Conservation (phyloP, 192 early-diverging fungal species). For the Entomortierella beljakovae region DNA sequence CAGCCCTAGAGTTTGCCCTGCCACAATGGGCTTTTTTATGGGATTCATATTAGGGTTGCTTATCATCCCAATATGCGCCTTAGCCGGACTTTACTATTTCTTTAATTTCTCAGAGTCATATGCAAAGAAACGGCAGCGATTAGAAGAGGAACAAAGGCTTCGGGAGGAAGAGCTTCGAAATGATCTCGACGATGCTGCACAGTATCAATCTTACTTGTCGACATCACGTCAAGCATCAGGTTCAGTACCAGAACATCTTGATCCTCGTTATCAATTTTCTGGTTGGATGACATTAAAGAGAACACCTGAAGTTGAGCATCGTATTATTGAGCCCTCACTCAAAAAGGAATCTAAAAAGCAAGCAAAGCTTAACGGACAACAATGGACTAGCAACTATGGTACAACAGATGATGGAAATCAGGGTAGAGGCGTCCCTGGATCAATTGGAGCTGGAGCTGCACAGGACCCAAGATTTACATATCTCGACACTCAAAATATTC, state of each 20-base stretch:
- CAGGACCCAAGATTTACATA: constrained; percentile 46
- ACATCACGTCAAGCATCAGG: constrained; percentile 9
- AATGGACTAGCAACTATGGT: neutral
- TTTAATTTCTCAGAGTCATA: constrained; percentile 45
- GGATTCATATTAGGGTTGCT: constrained; percentile 48
- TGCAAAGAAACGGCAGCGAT: constrained; percentile 15
- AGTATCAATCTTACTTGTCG: constrained; percentile 36
- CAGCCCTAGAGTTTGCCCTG: neutral
- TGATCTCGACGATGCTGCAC: constrained; percentile 33
- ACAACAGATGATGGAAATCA: constrained; percentile 13
- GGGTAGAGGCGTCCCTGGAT: constrained; percentile 32
- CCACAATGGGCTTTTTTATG: constrained; percentile 37
- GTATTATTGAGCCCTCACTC: constrained; percentile 44
- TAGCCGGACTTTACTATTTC: constrained; percentile 31
- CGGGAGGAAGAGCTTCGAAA: constrained; percentile 14
- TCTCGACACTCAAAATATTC: constrained; percentile 43
- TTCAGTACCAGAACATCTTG: constrained; percentile 37
- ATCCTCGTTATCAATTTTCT: constrained; percentile 48
- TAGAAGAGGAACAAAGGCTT: constrained; percentile 10
- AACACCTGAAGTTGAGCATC: constrained; percentile 47
- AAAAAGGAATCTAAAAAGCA: constrained; percentile 36
- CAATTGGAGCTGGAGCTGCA: constrained; percentile 6
- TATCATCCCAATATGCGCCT: constrained; percentile 26
- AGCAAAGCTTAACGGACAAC: neutral
- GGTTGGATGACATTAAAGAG: constrained; percentile 54